Conservation (phyloP, 192 early-diverging fungal species). For the Podila verticillata region DNA sequence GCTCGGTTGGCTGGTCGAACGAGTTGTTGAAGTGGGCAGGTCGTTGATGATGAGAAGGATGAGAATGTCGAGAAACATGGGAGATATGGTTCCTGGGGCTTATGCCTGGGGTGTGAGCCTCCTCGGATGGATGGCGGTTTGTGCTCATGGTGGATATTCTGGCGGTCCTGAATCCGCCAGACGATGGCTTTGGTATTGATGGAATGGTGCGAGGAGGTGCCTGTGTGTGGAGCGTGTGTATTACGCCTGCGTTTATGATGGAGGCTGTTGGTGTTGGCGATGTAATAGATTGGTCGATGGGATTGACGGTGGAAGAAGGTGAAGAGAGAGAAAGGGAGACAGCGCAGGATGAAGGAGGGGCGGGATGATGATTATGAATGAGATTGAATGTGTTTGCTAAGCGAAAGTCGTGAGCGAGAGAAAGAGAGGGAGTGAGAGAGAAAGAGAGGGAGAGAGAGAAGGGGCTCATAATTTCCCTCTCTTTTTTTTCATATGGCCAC, state of each 20-base stretch:
- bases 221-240: too few relatives aligned
- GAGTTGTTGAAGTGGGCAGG: slow-evolving; percentile 39
- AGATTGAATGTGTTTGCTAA: not conserved
- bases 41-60: not conserved
- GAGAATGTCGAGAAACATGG: not conserved
- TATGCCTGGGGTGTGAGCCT: not conserved
- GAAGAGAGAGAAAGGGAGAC: not conserved
- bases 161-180: slow-evolving; percentile 3
- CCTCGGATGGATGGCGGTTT: not conserved
- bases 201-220: too few relatives aligned
- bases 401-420: not conserved
- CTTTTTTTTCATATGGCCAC: too few relatives aligned
- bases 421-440: not conserved
- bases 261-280: not conserved
- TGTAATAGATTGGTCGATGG: not conserved
- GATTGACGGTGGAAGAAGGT: not conserved
- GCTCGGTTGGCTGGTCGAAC: slow-evolving; percentile 44
- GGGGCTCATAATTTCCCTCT: not conserved
- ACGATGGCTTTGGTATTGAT: not conserved
- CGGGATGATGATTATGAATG: not conserved
- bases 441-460: not conserved
- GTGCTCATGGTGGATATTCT: not conserved
- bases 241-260: not conserved
- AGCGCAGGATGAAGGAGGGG: not conserved
- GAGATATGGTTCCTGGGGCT: not conserved